Evolutionary conservation across 2,329 filamentous ascomycete genomes (phyloP).

Genomic region (Moelleriella libera): DNA sequence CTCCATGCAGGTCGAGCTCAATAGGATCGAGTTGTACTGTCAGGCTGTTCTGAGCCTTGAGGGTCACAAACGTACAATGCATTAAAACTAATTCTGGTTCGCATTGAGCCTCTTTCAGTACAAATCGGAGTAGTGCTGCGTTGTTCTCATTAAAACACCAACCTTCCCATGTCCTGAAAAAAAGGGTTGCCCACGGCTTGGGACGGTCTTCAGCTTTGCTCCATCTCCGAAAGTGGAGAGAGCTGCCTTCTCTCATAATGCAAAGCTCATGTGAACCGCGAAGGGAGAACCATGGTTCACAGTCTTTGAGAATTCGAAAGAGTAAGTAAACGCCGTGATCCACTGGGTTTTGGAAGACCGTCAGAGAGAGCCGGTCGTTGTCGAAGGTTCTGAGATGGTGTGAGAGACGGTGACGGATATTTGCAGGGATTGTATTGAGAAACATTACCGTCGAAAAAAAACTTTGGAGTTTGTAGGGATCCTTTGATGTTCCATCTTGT

Average conservation of each 20-base stretch:
- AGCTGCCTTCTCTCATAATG: conserved; percentile 32
- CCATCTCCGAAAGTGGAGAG: conserved; percentile 38
- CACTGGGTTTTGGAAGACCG: conserved; percentile 31
- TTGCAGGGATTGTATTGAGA: background rate
- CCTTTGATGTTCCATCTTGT: conserved; percentile 25
- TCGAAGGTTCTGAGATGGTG: conserved; percentile 32
- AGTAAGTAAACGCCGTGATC: conserved; percentile 32
- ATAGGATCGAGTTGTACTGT: conserved; percentile 27
- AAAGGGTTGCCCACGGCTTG: conserved; percentile 40
- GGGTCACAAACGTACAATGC: conserved; percentile 40
- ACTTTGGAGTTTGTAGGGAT: conserved; percentile 34
- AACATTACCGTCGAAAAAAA: conserved; percentile 36
- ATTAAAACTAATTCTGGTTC: conserved; percentile 43
- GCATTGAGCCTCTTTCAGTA: background rate
- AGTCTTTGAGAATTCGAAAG: conserved; percentile 26
- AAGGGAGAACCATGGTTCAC: conserved; percentile 30
- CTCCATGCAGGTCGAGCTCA: conserved; percentile 32
- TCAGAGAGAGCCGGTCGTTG: conserved; percentile 37
- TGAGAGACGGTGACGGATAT: conserved; percentile 4
- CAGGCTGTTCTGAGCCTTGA: conserved; percentile 35
- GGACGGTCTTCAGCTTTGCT: conserved; percentile 24
- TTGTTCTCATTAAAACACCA: conserved; percentile 5
- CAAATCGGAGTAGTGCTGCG: no score
- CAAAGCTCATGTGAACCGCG: conserved; percentile 40
- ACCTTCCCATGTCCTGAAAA: conserved; percentile 49